phyloP scores from a whole-genome alignment of 2,329 filamentous ascomycete species.

The Botrytis paeoniae region DNA sequence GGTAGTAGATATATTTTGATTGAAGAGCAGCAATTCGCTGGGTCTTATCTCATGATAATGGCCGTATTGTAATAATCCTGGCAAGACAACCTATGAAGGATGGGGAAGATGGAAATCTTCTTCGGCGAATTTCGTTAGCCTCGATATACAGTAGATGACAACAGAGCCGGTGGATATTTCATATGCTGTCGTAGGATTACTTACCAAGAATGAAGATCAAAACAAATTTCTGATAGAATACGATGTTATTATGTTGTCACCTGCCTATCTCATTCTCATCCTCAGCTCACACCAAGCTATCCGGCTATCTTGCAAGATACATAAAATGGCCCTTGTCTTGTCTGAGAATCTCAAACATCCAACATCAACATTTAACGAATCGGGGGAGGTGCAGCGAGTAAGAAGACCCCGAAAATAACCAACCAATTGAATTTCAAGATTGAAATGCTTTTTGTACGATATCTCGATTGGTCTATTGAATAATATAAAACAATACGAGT shows the following conservation, averaged over 20 bases:
- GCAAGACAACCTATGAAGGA: background rate
- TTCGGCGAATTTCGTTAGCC: constrained; percentile 1
- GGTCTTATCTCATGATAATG: constrained; percentile 22
- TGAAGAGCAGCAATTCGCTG: background rate
- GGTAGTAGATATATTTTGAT: background rate
- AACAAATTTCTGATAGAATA: background rate
- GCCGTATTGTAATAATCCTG: constrained; percentile 10
- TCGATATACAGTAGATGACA: background rate
- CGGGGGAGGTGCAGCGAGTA: background rate
- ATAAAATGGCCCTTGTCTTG: background rate
- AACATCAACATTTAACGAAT: background rate
- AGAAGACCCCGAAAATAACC: background rate
- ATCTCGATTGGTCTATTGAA: background rate
- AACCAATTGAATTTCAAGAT: background rate
- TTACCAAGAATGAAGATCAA: background rate
- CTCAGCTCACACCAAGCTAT: background rate
- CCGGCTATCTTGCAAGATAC: background rate
- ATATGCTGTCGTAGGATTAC: background rate
- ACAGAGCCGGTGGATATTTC: background rate
- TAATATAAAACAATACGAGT: background rate
- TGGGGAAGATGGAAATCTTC: constrained; percentile 5
- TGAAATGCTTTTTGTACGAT: background rate
- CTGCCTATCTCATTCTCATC: background rate
- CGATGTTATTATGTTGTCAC: background rate
- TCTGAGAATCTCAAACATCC: constrained; percentile 4